Base-by-base conservation (phyloP, 306 rosid genomes). In the Prunus salicina region DNA sequence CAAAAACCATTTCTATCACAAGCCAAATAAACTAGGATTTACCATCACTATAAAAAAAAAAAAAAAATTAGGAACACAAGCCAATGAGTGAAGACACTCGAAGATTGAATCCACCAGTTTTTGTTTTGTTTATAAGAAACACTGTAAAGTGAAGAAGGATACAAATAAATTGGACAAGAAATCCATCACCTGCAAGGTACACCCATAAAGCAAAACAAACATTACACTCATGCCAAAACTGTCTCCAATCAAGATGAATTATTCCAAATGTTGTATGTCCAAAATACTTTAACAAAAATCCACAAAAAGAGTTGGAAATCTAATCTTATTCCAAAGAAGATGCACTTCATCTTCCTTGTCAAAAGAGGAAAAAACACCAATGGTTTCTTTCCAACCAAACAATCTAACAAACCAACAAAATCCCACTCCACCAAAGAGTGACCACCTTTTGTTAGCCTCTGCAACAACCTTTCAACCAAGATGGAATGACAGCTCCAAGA, bases 91-190 rank as follows among this genome's bases (percentile, higher is more conserved):
- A 69, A 24, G 51, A 74, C 71, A 80, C 24, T 75, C 27, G 13
- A 22, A 25, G 64, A 81, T 20, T 38, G 41, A 22, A 69, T 57
- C 71, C 72, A n/a, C n/a, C 28, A 78, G 49, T 24, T 78, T n/a
- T 57, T 57, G 7, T 22, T 57, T 57, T 22, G 11, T 38, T 20
- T n/a, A 5, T 22, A 57, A 22, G 15, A 57, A 10, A 57, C 27
- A 22, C 13, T 12, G 32, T 25, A 49, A 69, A 69, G 13, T 8
- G 34, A 69, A 49, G 58, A 69, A 8, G 2, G 64, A 49, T 18
- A 38, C 10, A 18, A 49, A 49, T 10, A 69, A 50, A 50, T 18
- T 25, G 27, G 57, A 24, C 65, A 14, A 60, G 16, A 47, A 47
- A 27, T 51, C 16, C 62, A 28, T 49, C 73, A 16, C 19, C 32